These are phyloP conservation scores for Telopea speciosissima DNA, from an alignment of 177 flowering plant species.

Conservation along the genomic window DNA sequence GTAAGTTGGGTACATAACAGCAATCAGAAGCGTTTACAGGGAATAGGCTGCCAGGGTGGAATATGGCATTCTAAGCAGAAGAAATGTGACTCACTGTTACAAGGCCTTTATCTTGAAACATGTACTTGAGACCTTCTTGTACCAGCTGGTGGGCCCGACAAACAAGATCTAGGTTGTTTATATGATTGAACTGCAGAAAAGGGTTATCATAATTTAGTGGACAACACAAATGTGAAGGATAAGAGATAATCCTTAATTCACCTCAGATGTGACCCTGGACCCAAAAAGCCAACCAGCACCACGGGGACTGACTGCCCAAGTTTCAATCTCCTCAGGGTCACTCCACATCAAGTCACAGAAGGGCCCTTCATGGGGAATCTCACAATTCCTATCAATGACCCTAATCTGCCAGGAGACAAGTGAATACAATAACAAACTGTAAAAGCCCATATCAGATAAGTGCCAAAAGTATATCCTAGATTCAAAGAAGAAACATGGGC, in stretches of 20 bases:
- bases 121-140: conserved; percentile 98
- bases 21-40: neutral
- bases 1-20: neutral
- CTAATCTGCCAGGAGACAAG: conserved; percentile 54
- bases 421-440: neutral
- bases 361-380: conserved; percentile 99
- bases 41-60: neutral
- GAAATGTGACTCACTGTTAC: conserved; percentile 64
- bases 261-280: conserved; percentile 97
- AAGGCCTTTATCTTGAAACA: conserved; percentile 99
- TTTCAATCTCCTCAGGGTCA: conserved; percentile 89
- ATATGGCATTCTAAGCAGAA: neutral
- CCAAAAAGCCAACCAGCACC: conserved; percentile 99
- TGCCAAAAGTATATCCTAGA: neutral
- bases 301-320: conserved; percentile 99
- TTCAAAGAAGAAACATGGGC: neutral
- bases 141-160: conserved; percentile 99
- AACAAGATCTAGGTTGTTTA: conserved; percentile 90
- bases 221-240: neutral
- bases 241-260: conserved; percentile 12
- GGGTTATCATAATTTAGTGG: neutral
- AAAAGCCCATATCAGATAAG: neutral
- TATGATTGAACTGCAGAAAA: conserved; percentile 80
- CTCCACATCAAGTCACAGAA: conserved; percentile 99
- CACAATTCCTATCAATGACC: conserved; percentile 89